Evolutionary conservation across 257 asterid genomes (phyloP).

Genomic region (Ophiorrhiza pumila): DNA sequence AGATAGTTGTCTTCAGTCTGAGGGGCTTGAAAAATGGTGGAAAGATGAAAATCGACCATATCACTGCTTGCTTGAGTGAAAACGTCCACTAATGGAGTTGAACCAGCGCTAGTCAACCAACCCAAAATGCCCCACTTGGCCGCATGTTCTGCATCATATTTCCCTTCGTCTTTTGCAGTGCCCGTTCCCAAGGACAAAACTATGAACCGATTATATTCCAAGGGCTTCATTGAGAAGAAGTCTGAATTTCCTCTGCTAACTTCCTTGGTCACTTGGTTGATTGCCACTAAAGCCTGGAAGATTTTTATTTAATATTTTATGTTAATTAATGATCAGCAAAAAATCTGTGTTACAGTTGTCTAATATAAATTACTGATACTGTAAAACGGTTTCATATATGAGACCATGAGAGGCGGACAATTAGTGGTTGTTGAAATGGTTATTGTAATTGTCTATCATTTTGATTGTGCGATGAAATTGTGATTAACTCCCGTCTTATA

Average conservation of each 20-base stretch:
- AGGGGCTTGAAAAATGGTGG: slow-evolving; percentile 38
- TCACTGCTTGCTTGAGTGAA: slow-evolving; percentile 42
- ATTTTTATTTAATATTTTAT: too few species aligned
- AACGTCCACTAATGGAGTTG: slow-evolving; percentile 38
- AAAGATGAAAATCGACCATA: slow-evolving; percentile 45
- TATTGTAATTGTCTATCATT: too few species aligned
- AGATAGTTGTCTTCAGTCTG: slow-evolving; percentile 16
- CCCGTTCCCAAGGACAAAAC: slow-evolving; percentile 19
- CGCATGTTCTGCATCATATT: slow-evolving; percentile 10
- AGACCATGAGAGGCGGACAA: too few species aligned
- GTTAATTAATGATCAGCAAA: too few species aligned
- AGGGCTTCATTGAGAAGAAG: slow-evolving; percentile 26
- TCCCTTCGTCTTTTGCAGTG: slow-evolving; percentile 1
- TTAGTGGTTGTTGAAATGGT: too few species aligned
- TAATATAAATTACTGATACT: too few species aligned
- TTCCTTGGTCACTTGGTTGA: slow-evolving; percentile 35
- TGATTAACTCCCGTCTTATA: too few species aligned
- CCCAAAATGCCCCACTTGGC: slow-evolving; percentile 21
- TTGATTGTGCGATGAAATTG: too few species aligned
- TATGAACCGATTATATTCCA: slow-evolving; percentile 30
- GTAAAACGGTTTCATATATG: too few species aligned
- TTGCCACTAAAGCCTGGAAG: slow-evolving; percentile 51
- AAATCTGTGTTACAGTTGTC: too few species aligned
- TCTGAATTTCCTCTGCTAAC: slow-evolving; percentile 24
- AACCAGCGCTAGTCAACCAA: slow-evolving; percentile 32